Base-by-base conservation (phyloP, 2,329 filamentous ascomycete species). In the Purpureocillium lavendulum region DNA sequence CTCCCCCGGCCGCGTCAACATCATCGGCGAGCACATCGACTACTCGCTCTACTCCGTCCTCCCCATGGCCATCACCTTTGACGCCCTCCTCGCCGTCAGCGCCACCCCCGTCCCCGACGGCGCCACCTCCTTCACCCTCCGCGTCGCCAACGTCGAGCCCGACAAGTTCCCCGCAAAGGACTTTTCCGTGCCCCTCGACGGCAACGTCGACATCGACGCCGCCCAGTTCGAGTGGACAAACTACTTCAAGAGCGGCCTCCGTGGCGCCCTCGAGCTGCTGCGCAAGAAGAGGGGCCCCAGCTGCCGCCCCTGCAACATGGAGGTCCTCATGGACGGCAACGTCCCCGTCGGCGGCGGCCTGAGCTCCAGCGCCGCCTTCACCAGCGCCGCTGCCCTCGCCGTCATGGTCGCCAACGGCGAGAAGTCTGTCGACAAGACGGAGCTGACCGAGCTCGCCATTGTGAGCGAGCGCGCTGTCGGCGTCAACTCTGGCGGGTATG, bases 1-100 rank as follows among this genome's bases (percentile, higher is more conserved):
- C 46, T 95, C 89, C 40, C 92, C 92, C 1, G 92, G 92, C 44
- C 79, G 92, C 49, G 92, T 98, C 49, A 97, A 97, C 68, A 92
- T 98, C 56, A 96, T 98, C 58, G 92, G 92, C 61, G 92, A 98
- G 73, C 92, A 98, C 68, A 95, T 98, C 55, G 92, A 98, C 69
- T 98, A 98, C 68, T 95, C 87, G 12, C 77, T 98, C 15, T 98
- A 97, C 70, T 82, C 92, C 51, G 89, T 96, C 43, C 73, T 98
- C 17, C 92, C 92, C 38, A 96, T 96, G 80, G 92, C 90, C 46
- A 88, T 97, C 49, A 87, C 85, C 6, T 85, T 87, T 46, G 92
- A 98, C 62, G 83, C 88, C 41, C 75, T 98, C 43, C 76, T 98
- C 55, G 92, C 90, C 38, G 85, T 96, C 30, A 74, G 60, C 52